Base-by-base conservation (phyloP, 345 rosid species). In the Gossypium thurberi region DNA sequence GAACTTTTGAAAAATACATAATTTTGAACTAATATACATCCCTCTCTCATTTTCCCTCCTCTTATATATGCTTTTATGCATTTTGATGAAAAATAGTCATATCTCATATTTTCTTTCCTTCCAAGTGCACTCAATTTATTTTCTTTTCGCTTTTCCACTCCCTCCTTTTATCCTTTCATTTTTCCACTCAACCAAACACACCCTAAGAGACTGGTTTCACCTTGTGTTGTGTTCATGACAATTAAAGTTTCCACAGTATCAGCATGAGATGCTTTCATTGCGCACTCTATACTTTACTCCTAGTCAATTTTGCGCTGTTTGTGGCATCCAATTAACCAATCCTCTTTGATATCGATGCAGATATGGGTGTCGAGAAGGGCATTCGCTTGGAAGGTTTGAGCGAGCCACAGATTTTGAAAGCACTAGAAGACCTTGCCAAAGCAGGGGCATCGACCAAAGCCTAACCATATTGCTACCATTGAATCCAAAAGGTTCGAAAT, bases 311-410 rank as follows among this genome's bases (percentile, higher is more conserved):
- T 23, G 7, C 11, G 7, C 61, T 10, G 15, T 25, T 8, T 28
- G 59, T 68, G 72, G 59, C 37, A 17, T 51, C 25, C 1, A 15
- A 17, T 68, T 17, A 50, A 20, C 58, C 59, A 10, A 48, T 51
- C 37, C 62, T 48, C 26, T 48, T 75, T 64, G 55, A n/a, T 52
- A 40, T 80, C 48, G 48, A 10, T 63, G 25, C 80, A 91, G 91
- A 87, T 82, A 83, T 82, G 85, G 91, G 94, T 40, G 84, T 89
- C 28, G 94, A 91, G 89, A 89, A 82, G 78, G 87, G 89, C 51
- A 65, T 89, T 70, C 83, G 74, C 48, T 82, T 91, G 85, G 86
- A 86, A 75, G 91, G 97, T 58, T 75, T 85, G 79, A 78, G 48
- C 17, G 89, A 89, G 77, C 21, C 76, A 25, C 86, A 86, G 81